Conservation (phyloP, 1,139 yeast genomes). For the Sugiyamaella grinbergsii region DNA sequence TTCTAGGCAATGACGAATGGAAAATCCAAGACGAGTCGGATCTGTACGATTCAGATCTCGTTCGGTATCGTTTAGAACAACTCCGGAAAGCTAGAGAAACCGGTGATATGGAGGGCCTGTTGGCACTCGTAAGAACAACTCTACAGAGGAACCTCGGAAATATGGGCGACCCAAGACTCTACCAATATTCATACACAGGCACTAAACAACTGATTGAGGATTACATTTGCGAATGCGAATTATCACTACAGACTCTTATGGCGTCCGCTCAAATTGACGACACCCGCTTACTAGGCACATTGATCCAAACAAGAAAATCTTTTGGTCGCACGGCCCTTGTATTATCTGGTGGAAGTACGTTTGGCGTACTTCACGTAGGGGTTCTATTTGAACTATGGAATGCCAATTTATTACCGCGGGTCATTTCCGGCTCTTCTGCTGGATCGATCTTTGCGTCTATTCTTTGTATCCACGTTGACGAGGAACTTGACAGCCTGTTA, state of each 20-base stretch:
- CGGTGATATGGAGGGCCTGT: constrained; percentile 59
- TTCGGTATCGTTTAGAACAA: constrained; percentile 56
- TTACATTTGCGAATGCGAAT: constrained; percentile 74
- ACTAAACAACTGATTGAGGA: constrained; percentile 83
- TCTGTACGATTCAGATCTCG: constrained; percentile 69
- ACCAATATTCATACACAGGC: constrained; percentile 79
- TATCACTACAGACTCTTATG: constrained; percentile 56
- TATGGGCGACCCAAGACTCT: constrained; percentile 79
- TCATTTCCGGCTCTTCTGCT: constrained; percentile 94
- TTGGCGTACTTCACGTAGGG: constrained; percentile 92
- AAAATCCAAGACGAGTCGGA: constrained; percentile 60
- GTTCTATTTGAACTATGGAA: constrained; percentile 79
- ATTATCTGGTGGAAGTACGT: constrained; percentile 92
- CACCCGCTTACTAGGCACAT: constrained; percentile 68
- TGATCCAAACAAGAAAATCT: constrained; percentile 85
- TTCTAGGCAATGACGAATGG: constrained; percentile 71
- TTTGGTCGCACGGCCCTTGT: constrained; percentile 93
- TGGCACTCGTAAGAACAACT: constrained; percentile 77
- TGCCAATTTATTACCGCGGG: constrained; percentile 74
- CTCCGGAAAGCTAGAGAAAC: constrained; percentile 60
- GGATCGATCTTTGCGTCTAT: constrained; percentile 95
- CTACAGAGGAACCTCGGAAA: constrained; percentile 87
- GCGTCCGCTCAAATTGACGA: constrained; percentile 53
- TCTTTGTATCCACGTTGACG: constrained; percentile 76
- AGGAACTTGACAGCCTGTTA: constrained; percentile 59